phyloP scores from a whole-genome alignment of 768 basidiomycete genomes.

The Pisolithus orientalis region DNA sequence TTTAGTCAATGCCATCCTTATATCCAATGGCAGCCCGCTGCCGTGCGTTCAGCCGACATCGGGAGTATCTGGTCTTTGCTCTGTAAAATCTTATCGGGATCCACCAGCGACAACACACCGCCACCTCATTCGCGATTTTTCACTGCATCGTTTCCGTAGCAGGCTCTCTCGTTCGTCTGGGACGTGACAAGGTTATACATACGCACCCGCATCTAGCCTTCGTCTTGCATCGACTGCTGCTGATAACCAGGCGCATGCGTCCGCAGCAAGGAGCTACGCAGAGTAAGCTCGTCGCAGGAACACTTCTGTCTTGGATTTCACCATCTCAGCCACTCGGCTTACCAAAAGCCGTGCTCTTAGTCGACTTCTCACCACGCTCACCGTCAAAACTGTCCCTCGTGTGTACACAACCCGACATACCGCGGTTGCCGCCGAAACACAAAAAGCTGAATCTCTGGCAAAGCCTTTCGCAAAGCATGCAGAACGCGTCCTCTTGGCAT shows the following conservation, averaged over 20 bases:
- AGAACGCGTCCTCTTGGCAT: constrained; percentile 68
- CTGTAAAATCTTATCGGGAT: constrained; percentile 46
- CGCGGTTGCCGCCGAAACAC: constrained; percentile 27
- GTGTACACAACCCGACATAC: constrained; percentile 25
- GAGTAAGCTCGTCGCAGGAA: constrained; percentile 53
- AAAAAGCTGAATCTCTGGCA: constrained; percentile 68
- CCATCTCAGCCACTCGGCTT: constrained; percentile 44
- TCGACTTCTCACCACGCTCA: constrained; percentile 64
- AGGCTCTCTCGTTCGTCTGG: constrained; percentile 64
- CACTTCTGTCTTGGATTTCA: constrained; percentile 64
- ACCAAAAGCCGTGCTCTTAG: constrained; percentile 61
- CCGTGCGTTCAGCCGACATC: constrained; percentile 51
- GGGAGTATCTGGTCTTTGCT: constrained; percentile 59
- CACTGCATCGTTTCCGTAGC: constrained; percentile 50
- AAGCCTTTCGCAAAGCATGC: constrained; percentile 86
- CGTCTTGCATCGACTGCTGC: constrained; percentile 55
- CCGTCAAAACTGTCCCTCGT: constrained; percentile 60
- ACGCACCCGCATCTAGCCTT: constrained; percentile 69
- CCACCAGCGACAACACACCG: constrained; percentile 44
- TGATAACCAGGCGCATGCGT: constrained; percentile 50
- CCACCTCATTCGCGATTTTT: constrained; percentile 48
- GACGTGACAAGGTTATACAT: constrained; percentile 66
- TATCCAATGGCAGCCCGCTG: constrained; percentile 47
- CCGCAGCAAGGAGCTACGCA: constrained; percentile 72
- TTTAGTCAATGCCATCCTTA: not conserved